Conservation (phyloP, 345 rosid genomes). For the Erysimum cheiranthoides region DNA sequence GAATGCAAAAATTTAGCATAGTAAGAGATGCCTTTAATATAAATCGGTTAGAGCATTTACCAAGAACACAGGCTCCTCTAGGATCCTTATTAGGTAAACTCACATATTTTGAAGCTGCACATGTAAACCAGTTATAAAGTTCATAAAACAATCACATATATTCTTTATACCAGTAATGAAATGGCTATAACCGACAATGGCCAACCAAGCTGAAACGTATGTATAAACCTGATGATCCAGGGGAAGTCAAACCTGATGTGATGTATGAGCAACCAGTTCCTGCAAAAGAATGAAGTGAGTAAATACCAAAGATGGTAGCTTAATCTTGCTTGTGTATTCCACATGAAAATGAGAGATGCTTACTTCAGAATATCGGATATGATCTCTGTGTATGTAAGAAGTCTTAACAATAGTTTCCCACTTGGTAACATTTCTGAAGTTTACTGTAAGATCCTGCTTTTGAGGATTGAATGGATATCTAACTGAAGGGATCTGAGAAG, state of each 20-base stretch:
- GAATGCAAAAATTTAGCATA: not conserved
- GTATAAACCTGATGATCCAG: slow-evolving; percentile 29
- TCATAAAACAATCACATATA: slow-evolving; percentile 20
- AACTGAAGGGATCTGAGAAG: slow-evolving; percentile 51
- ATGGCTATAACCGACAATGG: not conserved
- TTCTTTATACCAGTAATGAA: slow-evolving; percentile 21
- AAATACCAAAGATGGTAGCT: slow-evolving; percentile 21
- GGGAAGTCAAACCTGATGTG: slow-evolving; percentile 46
- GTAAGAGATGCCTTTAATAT: not conserved
- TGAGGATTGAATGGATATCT: slow-evolving; percentile 44
- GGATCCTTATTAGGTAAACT: not conserved
- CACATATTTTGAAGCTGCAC: slow-evolving; percentile 21
- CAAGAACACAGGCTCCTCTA: not conserved
- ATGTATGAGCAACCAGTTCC: slow-evolving; percentile 68
- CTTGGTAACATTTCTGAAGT: slow-evolving; percentile 53
- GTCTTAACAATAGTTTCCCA: slow-evolving; percentile 99
- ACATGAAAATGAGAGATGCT: slow-evolving; percentile 25
- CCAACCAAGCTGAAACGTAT: slow-evolving; percentile 8
- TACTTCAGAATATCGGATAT: slow-evolving; percentile 88
- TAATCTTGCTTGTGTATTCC: not conserved
- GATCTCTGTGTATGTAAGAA: slow-evolving; percentile 75
- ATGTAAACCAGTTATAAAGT: not conserved
- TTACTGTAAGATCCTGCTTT: slow-evolving; percentile 48
- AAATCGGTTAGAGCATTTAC: slow-evolving; percentile 1
- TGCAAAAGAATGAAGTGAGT: slow-evolving; percentile 43